Evolutionary conservation across 2,329 filamentous ascomycete species (phyloP).

Genomic region (Chrysoporthe deuterocubensis): DNA sequence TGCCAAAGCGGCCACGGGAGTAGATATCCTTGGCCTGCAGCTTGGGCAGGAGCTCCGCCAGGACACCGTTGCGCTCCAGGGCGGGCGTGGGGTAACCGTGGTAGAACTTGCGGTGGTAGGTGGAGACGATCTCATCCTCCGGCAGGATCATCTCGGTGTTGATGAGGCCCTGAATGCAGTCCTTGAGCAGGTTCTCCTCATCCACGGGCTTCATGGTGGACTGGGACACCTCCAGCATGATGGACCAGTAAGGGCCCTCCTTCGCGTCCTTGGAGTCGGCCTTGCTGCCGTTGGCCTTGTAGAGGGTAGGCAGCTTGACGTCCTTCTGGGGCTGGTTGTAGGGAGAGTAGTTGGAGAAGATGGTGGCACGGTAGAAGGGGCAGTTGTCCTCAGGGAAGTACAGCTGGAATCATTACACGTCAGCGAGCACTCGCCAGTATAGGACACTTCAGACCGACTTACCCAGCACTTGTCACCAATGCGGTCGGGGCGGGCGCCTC

Average conservation of each 20-base stretch:
- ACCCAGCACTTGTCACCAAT: constrained; percentile 99
- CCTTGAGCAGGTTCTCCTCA: constrained; percentile 78
- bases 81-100: constrained; percentile 97
- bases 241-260: constrained; percentile 97
- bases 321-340: constrained; percentile 90
- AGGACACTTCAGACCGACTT: constrained; percentile 37
- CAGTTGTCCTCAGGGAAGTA: constrained; percentile 99
- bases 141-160: constrained; percentile 97
- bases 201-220: constrained; percentile 95
- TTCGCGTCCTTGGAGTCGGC: constrained; percentile 72
- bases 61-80: constrained; percentile 91
- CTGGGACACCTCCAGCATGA: constrained; percentile 98
- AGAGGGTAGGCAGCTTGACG: constrained; percentile 83
- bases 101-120: constrained; percentile 96
- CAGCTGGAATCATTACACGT: constrained; percentile 54
- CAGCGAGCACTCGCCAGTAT: constrained; percentile 29
- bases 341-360: constrained; percentile 99
- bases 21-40: constrained; percentile 90
- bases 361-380: constrained; percentile 98
- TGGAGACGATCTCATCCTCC: constrained; percentile 93
- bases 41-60: constrained; percentile 90
- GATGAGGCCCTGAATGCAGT: constrained; percentile 94
- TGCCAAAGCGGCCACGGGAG: constrained; percentile 95
- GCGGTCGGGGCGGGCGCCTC: constrained; percentile 86
- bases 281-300: constrained; percentile 85